Percentiles rank a stretch among this genome's conserved stretches.
Evolutionary conservation across 2,329 filamentous ascomycete genomes (phyloP).

Genomic region (Ophiostoma triangulosporum): DNA sequence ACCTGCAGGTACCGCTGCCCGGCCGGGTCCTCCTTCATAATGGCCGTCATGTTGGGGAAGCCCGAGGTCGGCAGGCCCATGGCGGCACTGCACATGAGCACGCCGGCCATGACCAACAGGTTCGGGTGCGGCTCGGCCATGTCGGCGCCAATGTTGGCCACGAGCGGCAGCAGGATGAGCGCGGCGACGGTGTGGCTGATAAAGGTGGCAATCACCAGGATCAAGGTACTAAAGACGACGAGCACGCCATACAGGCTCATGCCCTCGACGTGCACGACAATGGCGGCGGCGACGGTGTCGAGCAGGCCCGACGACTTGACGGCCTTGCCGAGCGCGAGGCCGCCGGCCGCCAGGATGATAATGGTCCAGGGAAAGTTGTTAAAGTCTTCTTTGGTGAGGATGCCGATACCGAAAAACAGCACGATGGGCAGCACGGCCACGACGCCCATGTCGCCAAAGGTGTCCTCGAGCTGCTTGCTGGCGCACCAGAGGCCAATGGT

Average conservation of each 20-base stretch:
- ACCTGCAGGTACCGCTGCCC: constrained; percentile 86
- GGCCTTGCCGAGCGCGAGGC: constrained; percentile 81
- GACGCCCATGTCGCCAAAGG: constrained; percentile 97
- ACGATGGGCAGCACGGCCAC: constrained; percentile 93
- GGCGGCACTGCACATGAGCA: constrained; percentile 93
- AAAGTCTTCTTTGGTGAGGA: constrained; percentile 96
- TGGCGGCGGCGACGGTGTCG: constrained; percentile 69
- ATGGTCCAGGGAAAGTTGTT: constrained; percentile 99
- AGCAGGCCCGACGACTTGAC: constrained; percentile 87
- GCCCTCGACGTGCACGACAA: constrained; percentile 59
- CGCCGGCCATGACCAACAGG: constrained; percentile 84
- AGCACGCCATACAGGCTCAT: constrained; percentile 78
- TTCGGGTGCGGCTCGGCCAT: constrained; percentile 92
- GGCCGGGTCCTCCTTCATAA: constrained; percentile 97
- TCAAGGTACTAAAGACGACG: constrained; percentile 71
- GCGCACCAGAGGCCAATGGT: constrained; percentile 91
- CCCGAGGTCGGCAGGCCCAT: constrained; percentile 94
- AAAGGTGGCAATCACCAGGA: constrained; percentile 88
- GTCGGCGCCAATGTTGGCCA: constrained; percentile 66
- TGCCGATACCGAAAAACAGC: constrained; percentile 90
- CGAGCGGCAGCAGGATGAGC: constrained; percentile 83
- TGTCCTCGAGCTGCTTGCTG: constrained; percentile 70
- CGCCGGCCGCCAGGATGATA: constrained; percentile 92
- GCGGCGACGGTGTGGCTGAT: constrained; percentile 97
- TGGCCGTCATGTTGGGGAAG: constrained; percentile 99